phyloP scores from a whole-genome alignment of 768 basidiomycete species.

The Lenzites betulinus region DNA sequence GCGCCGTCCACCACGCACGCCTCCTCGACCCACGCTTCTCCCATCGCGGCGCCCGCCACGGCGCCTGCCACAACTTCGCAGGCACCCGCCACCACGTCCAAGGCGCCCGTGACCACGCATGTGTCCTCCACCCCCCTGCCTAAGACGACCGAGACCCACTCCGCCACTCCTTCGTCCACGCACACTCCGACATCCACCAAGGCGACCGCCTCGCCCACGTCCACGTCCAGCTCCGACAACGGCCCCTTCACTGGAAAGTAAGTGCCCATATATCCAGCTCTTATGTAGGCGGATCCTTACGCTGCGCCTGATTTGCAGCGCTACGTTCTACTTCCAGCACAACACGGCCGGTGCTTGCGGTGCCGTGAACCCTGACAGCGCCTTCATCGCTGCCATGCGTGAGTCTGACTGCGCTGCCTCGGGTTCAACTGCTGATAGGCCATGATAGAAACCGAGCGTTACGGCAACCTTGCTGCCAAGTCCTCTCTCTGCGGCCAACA shows the following conservation, averaged over 20 bases:
- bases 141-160: not conserved
- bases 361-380: constrained; percentile 52
- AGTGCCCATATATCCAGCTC: not conserved
- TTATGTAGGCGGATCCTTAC: not conserved
- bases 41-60: no score
- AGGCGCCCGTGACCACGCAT: constrained; percentile 11
- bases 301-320: constrained; percentile 24
- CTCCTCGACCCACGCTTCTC: constrained; percentile 13
- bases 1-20: constrained; percentile 9
- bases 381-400: constrained; percentile 66
- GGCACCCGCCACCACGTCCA: constrained; percentile 9
- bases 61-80: constrained; percentile 9
- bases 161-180: constrained; percentile 9
- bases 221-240: constrained; percentile 3
- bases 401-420: constrained; percentile 24
- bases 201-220: constrained; percentile 20
- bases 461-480: constrained; percentile 45
- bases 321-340: constrained; percentile 48
- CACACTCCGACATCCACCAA: constrained; percentile 21
- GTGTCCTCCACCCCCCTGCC: constrained; percentile 22
- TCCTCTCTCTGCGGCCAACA: constrained; percentile 67
- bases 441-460: constrained; percentile 46
- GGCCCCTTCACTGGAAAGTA: constrained; percentile 44
- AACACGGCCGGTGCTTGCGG: constrained; percentile 85
- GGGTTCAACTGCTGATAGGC: not conserved